A percentile compares a stretch with the other conserved stretches of the same genome.
Evolutionary conservation across 1,284 basidiomycete species (phyloP).

Genomic region (Apiotrichum porosum): DNA sequence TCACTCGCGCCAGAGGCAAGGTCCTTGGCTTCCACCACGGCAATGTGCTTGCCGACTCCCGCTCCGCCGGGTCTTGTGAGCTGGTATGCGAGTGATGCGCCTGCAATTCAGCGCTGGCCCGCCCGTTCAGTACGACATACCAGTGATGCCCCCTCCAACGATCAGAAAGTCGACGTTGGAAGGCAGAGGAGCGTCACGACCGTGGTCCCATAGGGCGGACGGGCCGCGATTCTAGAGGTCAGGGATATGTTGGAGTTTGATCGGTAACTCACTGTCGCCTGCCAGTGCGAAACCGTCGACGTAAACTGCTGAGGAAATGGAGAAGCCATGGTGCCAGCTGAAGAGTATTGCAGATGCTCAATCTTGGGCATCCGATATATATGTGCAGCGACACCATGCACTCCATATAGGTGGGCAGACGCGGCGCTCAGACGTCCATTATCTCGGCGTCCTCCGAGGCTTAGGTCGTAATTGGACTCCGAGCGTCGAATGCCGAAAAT

Average conservation of each 20-base stretch:
- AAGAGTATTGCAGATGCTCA: too few species aligned
- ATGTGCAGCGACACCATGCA: too few species aligned
- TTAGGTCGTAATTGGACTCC: too few species aligned
- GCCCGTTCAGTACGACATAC: too few species aligned
- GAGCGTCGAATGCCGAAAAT: too few species aligned
- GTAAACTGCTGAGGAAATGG: constrained; percentile 28
- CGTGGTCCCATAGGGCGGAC: constrained; percentile 22
- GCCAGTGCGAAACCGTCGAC: constrained; percentile 34
- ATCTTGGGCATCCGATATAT: too few species aligned
- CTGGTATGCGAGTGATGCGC: constrained; percentile 27
- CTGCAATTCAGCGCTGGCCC: too few species aligned
- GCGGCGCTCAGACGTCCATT: too few species aligned
- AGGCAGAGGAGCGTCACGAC: constrained; percentile 16
- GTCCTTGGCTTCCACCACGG: constrained; percentile 40
- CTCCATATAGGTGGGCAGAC: too few species aligned
- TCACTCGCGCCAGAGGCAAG: constrained; percentile 37
- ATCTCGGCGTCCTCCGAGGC: too few species aligned
- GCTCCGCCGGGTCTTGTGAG: constrained; percentile 24
- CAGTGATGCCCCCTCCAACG: constrained; percentile 25
- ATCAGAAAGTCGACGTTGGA: constrained; percentile 23
- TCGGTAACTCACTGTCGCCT: constrained; percentile 18
- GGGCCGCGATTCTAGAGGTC: constrained; percentile 23
- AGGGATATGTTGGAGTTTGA: background rate
- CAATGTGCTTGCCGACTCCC: constrained; percentile 25
- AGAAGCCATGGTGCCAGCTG: too few species aligned